Evolutionary conservation across 2,329 filamentous ascomycete species (phyloP), one percentile per base, ranked within the genome.

Genomic region (Ascochyta fabae): DNA sequence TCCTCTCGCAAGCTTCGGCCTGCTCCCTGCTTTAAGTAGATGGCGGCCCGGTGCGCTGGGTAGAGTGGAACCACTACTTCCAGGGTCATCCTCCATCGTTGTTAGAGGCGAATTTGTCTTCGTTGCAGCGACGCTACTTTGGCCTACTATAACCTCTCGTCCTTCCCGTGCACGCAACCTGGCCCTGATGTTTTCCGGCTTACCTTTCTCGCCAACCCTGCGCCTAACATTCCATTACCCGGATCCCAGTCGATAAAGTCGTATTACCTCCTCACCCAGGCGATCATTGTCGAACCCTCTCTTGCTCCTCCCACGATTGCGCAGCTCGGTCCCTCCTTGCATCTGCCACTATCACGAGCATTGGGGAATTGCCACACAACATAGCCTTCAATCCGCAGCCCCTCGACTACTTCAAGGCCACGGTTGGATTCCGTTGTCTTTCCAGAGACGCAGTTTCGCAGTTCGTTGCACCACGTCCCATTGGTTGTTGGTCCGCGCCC

Each of bases 201-300:
- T 54, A 48, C 54, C 51, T 59, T 53, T 65, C 58, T 59, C 44
- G 53, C 61, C 56, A 41, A 56, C 58, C 61, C 63, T 62, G 59
- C 57, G 65, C 47, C 64, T 58, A 65, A 64, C 68, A 70, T 67
- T 70, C 65, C 70, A 66, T 59, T 58, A 65, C 58, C 58, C 58
- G 56, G 59, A 67, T 57, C 66, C 69, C 62, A 62, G 70, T 71
- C 68, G 65, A 65, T 68, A 69, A 68, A 67, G 65, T 60, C 63
- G 70, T 65, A 71, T 70, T 66, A 65, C 64, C 59, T 66, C 65
- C 70, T 70, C 69, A 66, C 71, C 64, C 68, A 70, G 65, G 59
- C 69, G 66, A 70, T 70, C 68, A 58, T 58, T 62, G 45, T 70
- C 66, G 59, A 62, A 62, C 60, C 63, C 67, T 58, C 56, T 57